Base-by-base conservation (phyloP, 2,329 filamentous ascomycete genomes). In the Lachnellula hyalina region DNA sequence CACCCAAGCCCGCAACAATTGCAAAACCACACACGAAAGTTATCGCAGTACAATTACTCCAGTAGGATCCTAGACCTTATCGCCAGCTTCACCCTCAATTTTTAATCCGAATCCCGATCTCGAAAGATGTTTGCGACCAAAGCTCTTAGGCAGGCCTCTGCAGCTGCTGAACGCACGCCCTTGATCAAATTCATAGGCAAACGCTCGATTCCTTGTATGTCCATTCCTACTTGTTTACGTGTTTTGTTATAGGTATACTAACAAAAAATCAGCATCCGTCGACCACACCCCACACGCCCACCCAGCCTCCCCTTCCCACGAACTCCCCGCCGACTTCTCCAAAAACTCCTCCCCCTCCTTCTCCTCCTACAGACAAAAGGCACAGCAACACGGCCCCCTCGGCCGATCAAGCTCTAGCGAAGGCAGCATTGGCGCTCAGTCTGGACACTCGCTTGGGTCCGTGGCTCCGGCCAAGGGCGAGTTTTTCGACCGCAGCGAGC, bases 401-500 rank as follows among this genome's bases (percentile, higher is more conserved):
- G 73, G 67, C 61, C 62, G 67, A 60, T 52, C 54, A 45, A 56
- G 55, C 17, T 55, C 48, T 36, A 38, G 40, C 25, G 61, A 63
- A 25, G 58, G 58, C 19, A 59, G 50, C 25, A 51, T 69, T 32
- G 68, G 67, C n/a, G 63, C 67, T 17, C 52, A 62, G 41, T 63
- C 69, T 58, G 92, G 90, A 53, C 74, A 83, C 57, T 76, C 85
- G 38, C 79, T 96, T 11, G 92, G 93, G 47, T 75, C 88, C 12
- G 78, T 97, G 58, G 71, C 80, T 63, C 80, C 92, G 38, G 80
- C 80, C 56, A 74, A 83, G 67, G 93, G 93, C 64, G 77, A 90
- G 71, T 90, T 81, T 73, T 96, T 96, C 70, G 94, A 97, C 73
- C 84, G 91, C 65, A 89, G 84, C 64, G 89, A 99, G 75, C 84